A percentile compares a stretch with the other conserved stretches of the same genome.
These are phyloP conservation scores for Artomyces pyxidatus DNA, from an alignment of 768 basidiomycete species.

Conservation along the genomic window DNA sequence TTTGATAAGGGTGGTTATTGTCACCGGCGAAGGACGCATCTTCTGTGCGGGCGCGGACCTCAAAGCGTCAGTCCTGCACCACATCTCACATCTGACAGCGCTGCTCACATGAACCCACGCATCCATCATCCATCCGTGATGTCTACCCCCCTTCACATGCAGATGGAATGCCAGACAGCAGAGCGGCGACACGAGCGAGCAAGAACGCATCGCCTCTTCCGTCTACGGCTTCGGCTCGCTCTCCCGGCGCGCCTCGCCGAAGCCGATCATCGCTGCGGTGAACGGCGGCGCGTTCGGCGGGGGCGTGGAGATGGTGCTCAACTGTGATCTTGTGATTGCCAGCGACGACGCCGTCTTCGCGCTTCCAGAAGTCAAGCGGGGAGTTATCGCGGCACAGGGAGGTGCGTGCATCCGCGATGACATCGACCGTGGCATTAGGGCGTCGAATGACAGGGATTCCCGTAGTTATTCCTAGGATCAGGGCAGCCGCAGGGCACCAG, in stretches of 20 bases:
- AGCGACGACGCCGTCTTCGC: constrained; percentile 60
- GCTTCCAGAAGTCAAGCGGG: constrained; percentile 71
- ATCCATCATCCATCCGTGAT: neutral
- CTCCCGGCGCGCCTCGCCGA: constrained; percentile 57
- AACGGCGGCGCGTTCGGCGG: constrained; percentile 48
- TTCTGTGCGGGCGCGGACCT: constrained; percentile 83
- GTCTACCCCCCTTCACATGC: neutral
- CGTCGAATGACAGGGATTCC: neutral
- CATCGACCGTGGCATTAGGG: neutral
- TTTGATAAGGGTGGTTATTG: constrained; percentile 56
- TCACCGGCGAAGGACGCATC: constrained; percentile 63
- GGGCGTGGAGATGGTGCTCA: constrained; percentile 38
- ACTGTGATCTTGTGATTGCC: constrained; percentile 73
- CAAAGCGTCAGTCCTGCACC: constrained; percentile 43
- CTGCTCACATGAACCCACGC: too few species aligned
- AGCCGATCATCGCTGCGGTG: constrained; percentile 78
- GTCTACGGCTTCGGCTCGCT: constrained; percentile 64
- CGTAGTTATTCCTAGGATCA: constrained; percentile 57
- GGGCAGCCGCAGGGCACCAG: constrained; percentile 66
- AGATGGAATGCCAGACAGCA: constrained; percentile 58
- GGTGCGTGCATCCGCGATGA: constrained; percentile 36
- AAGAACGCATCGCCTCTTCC: constrained; percentile 30
- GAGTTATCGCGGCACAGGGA: constrained; percentile 66
- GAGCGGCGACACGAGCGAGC: constrained; percentile 35
- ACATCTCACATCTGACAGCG: constrained; percentile 1